Evolutionary conservation across 2,329 filamentous ascomycete species (phyloP).

Genomic region (Hypomyces rosellus): DNA sequence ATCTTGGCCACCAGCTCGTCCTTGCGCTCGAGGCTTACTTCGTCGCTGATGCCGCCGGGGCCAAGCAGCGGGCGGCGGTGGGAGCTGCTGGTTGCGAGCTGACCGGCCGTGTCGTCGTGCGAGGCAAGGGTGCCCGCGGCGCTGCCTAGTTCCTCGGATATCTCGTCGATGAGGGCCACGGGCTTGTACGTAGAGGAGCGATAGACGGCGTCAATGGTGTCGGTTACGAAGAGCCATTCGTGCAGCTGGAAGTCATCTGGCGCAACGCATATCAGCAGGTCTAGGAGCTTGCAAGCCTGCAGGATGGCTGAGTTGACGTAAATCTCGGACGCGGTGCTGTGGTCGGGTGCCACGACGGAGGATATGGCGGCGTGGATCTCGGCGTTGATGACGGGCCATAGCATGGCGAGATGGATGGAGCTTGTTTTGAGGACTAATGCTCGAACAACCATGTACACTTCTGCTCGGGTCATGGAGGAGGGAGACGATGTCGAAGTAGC

Average conservation of each 20-base stretch:
- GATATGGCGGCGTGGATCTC: slow-evolving; percentile 77
- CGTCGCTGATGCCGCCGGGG: slow-evolving; percentile 47
- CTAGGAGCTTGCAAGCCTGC: slow-evolving; percentile 90
- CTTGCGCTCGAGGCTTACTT: slow-evolving; percentile 51
- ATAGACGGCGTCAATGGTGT: slow-evolving; percentile 95
- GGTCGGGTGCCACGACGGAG: slow-evolving; percentile 62
- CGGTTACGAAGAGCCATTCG: slow-evolving; percentile 95
- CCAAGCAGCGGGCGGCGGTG: slow-evolving; percentile 46
- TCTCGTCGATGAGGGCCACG: slow-evolving; percentile 73
- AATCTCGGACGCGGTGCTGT: slow-evolving; percentile 57
- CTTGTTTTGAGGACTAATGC: slow-evolving; percentile 75
- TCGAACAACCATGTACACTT: slow-evolving; percentile 83
- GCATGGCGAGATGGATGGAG: slow-evolving; percentile 68
- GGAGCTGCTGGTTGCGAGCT: slow-evolving; percentile 29
- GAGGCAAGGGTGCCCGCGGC: slow-evolving; percentile 19
- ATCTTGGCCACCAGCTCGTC: slow-evolving; percentile 70
- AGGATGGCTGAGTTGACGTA: slow-evolving; percentile 73
- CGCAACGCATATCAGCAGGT: slow-evolving; percentile 75
- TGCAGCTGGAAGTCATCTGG: slow-evolving; percentile 98
- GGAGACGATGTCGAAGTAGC: slow-evolving; percentile 86
- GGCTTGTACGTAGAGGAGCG: slow-evolving; percentile 63
- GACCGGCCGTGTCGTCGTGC: slow-evolving; percentile 32
- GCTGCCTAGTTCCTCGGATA: slow-evolving; percentile 67
- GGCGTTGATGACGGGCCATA: slow-evolving; percentile 86
- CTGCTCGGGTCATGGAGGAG: slow-evolving; percentile 80